Conservation (phyloP, 1,139 yeast genomes). For the Protomyces macrosporus region DNA sequence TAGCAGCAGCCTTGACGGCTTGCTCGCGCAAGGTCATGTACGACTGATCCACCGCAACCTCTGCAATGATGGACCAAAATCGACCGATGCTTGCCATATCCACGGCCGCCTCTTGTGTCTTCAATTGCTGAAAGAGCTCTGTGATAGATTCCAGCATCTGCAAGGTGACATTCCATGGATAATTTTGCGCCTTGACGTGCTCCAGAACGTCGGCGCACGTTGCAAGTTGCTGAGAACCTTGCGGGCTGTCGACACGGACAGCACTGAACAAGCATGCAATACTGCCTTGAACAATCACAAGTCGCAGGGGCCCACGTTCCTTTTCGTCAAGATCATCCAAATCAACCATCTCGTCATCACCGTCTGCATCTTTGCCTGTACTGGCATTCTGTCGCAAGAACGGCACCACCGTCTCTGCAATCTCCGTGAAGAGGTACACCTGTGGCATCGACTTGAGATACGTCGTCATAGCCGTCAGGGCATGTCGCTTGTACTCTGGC, state of each 20-base stretch:
- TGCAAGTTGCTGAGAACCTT: not conserved
- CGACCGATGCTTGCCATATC: not conserved
- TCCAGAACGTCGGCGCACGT: not conserved
- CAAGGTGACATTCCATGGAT: slow-evolving; percentile 6
- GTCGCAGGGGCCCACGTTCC: not conserved
- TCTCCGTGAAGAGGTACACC: not conserved
- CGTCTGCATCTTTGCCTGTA: not conserved
- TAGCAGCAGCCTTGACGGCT: not conserved
- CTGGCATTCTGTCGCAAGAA: not conserved
- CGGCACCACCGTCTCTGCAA: not conserved
- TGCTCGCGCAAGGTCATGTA: slow-evolving; percentile 7
- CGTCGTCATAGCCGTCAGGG: slow-evolving; percentile 22
- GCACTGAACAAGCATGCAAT: slow-evolving; percentile 5
- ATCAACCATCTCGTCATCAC: not conserved
- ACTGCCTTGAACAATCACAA: not conserved
- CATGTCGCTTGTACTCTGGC: slow-evolving; percentile 51
- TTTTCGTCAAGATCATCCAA: not conserved
- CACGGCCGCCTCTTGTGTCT: not conserved
- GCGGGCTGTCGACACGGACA: not conserved
- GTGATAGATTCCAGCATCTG: not conserved
- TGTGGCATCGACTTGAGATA: slow-evolving; percentile 9
- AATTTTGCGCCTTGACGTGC: not conserved
- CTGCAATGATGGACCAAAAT: not conserved
- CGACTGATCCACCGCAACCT: not conserved
- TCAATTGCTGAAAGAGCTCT: not conserved